phyloP scores from a whole-genome alignment of 176 grass and related monocot species.

The Ensete ventricosum region DNA sequence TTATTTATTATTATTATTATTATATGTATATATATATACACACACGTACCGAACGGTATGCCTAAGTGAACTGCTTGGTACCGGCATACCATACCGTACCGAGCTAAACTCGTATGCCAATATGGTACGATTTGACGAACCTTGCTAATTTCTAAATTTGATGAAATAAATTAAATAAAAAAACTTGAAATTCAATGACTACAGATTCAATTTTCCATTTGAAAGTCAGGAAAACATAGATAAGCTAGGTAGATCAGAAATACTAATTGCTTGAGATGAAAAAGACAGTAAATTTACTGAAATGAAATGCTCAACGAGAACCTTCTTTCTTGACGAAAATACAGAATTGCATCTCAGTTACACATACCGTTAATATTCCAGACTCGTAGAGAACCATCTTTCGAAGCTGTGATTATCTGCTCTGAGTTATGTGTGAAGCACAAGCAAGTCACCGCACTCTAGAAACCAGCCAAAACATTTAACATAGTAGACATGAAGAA shows the following conservation, averaged over 20 bases:
- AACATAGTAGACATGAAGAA: background rate
- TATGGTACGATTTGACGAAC: too few species aligned
- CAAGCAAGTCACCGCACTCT: conserved; percentile 86
- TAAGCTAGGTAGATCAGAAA: background rate
- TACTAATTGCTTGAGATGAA: background rate
- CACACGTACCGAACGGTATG: too few species aligned
- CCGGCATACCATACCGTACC: too few species aligned
- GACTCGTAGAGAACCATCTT: conserved; percentile 78
- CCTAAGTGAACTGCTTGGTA: too few species aligned
- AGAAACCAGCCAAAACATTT: conserved; percentile 7
- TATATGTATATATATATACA: too few species aligned
- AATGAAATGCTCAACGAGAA: background rate
- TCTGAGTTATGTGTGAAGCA: conserved; percentile 76
- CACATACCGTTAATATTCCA: conserved; percentile 95
- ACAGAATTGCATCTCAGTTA: background rate
- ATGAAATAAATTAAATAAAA: background rate
- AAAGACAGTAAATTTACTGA: background rate
- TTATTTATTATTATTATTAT: too few species aligned
- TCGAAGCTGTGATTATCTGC: conserved; percentile 81
- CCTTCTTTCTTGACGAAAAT: background rate
- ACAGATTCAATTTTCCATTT: background rate
- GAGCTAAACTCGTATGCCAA: too few species aligned
- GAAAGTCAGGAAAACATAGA: background rate
- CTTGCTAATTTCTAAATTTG: background rate
- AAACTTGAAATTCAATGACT: background rate